A percentile compares a stretch with the other conserved stretches of the same genome.
These are phyloP conservation scores for Colletotrichum coccodes DNA, from an alignment of 2,329 filamentous ascomycete species.

Conservation along the genomic window DNA sequence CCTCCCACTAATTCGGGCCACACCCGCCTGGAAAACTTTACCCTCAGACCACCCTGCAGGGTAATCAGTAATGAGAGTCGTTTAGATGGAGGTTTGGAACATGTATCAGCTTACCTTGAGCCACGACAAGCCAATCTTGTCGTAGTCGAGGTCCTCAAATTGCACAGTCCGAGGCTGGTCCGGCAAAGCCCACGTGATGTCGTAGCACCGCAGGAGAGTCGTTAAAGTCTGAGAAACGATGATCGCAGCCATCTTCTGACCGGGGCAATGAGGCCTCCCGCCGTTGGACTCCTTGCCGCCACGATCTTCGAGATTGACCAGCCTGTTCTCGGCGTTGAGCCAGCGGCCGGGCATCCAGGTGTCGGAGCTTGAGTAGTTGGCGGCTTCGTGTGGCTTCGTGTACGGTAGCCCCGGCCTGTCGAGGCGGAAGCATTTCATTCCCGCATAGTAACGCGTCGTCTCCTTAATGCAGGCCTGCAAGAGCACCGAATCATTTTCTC, in stretches of 20 bases:
- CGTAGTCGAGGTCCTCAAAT: conserved; percentile 31
- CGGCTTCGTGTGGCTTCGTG: conserved; percentile 31
- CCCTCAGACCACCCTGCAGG: conserved; percentile 6
- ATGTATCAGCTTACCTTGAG: conserved; percentile 11
- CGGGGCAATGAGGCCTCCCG: conserved; percentile 16
- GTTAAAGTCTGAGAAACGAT: conserved; percentile 21
- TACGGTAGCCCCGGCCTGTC: conserved; percentile 30
- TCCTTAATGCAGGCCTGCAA: conserved; percentile 36
- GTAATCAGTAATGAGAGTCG: not conserved
- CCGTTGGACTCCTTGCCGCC: not conserved
- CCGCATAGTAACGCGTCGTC: conserved; percentile 33
- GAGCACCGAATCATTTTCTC: conserved; percentile 12
- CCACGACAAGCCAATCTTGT: conserved; percentile 32
- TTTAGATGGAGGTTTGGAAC: not conserved
- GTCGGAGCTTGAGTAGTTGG: conserved; percentile 23
- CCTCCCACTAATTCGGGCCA: conserved; percentile 27
- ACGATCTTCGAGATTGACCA: conserved; percentile 14
- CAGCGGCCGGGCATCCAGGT: conserved; percentile 34
- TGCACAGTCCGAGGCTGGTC: conserved; percentile 2
- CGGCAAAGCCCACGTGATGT: conserved; percentile 29
- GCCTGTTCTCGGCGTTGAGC: conserved; percentile 32
- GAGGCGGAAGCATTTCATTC: conserved; percentile 20
- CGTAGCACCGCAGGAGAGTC: conserved; percentile 33
- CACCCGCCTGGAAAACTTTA: conserved; percentile 12
- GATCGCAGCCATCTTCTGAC: conserved; percentile 30